Percentiles rank a stretch among this genome's conserved stretches.
Conservation (phyloP, 257 asterid genomes). For the Nicotiana tabacum region DNA sequence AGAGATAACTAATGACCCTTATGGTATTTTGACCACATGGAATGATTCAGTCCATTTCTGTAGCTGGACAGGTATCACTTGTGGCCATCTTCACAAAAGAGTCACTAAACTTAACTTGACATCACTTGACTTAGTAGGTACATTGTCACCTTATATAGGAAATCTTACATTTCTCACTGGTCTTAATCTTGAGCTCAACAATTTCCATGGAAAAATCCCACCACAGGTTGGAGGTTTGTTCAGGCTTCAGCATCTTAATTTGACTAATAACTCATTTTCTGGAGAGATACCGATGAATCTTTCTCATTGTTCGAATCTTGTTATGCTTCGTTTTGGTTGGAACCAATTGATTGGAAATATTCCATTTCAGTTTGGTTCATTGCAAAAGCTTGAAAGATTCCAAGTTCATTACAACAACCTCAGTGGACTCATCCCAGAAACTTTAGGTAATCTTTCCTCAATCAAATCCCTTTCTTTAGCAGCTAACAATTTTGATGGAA, state of each 20-base stretch:
- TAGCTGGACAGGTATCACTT: conserved; percentile 12
- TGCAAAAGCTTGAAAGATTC: conserved; percentile 9
- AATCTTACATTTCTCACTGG: conserved; percentile 11
- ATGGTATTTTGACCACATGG: conserved; percentile 12
- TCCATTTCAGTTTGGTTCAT: conserved; percentile 5
- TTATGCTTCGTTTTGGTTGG: neutral
- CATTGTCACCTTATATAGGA: conserved; percentile 13
- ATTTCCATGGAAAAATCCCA: conserved; percentile 9
- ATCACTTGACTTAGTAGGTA: conserved; percentile 6
- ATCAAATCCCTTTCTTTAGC: neutral
- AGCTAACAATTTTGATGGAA: neutral
- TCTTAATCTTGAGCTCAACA: neutral
- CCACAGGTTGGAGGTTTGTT: conserved; percentile 13
- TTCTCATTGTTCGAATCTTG: neutral
- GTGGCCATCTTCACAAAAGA: conserved; percentile 9
- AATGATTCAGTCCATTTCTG: conserved; percentile 15
- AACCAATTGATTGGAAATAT: conserved; percentile 1
- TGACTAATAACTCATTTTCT: conserved; percentile 10
- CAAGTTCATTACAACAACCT: neutral
- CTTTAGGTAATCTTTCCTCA: conserved; percentile 9
- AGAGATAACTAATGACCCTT: neutral
- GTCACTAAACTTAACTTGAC: neutral
- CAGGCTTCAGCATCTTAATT: neutral
- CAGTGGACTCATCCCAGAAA: conserved; percentile 1
- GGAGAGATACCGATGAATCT: conserved; percentile 5